These are phyloP conservation scores for Paxillus rubicundulus DNA, from an alignment of 768 basidiomycete species.

Conservation along the genomic window DNA sequence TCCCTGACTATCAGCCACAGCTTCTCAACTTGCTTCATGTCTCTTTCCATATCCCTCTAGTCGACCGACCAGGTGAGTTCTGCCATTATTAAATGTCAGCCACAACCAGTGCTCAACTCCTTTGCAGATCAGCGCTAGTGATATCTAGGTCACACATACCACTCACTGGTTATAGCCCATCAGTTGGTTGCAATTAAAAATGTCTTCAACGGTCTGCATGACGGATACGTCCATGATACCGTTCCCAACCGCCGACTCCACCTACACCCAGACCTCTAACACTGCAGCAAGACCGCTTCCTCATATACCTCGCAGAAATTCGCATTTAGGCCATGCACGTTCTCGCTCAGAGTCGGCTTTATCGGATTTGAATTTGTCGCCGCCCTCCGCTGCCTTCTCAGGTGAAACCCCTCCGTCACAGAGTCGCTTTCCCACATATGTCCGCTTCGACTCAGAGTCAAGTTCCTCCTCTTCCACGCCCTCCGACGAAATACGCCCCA, in stretches of 20 bases:
- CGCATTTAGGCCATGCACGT: slow-evolving; percentile 8
- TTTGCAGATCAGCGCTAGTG: slow-evolving; percentile 3
- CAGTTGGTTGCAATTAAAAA: slow-evolving; percentile 1
- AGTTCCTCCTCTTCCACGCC: slow-evolving; percentile 39
- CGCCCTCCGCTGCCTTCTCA: slow-evolving; percentile 3
- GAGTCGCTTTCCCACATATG: slow-evolving; percentile 1
- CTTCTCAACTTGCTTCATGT: slow-evolving; percentile 16
- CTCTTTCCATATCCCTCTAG: slow-evolving; percentile 15
- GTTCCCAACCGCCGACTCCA: slow-evolving; percentile 23
- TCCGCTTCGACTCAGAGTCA: slow-evolving; percentile 26
- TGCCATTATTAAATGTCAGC: background rate
- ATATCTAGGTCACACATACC: background rate
- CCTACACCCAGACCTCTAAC: slow-evolving; percentile 43
- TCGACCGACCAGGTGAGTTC: slow-evolving; percentile 4
- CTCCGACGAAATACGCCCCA: slow-evolving; percentile 37
- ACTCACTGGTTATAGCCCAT: background rate
- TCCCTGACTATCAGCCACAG: background rate
- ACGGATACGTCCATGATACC: slow-evolving; percentile 26
- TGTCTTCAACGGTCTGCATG: slow-evolving; percentile 23
- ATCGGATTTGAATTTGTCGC: slow-evolving; percentile 7
- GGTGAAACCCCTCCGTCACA: slow-evolving; percentile 2
- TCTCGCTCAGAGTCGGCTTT: slow-evolving; percentile 15
- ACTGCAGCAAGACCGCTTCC: slow-evolving; percentile 61
- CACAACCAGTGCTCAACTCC: background rate
- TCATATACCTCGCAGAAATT: slow-evolving; percentile 53